Evolutionary conservation across 1,139 yeast genomes (phyloP).

Genomic region (Geotrichum klebahnii): DNA sequence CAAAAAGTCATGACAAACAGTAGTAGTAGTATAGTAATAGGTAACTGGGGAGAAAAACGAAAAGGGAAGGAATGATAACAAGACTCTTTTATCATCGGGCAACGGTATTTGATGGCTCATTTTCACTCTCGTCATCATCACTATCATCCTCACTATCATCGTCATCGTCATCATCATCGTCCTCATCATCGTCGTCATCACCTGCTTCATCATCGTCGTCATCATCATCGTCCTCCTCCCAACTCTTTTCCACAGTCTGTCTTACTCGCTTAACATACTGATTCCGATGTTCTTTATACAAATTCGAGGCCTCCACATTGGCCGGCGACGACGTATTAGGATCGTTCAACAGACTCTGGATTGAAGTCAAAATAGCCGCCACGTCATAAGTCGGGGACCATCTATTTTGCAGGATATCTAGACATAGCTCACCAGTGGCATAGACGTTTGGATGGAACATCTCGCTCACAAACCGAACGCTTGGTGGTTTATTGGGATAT

Average conservation of each 20-base stretch:
- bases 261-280: slow-evolving; percentile 89
- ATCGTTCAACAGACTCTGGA: slow-evolving; percentile 76
- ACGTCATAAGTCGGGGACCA: slow-evolving; percentile 99
- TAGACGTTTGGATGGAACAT: slow-evolving; percentile 99
- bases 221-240: slow-evolving; percentile 31
- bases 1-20: too few species aligned
- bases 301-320: slow-evolving; percentile 94
- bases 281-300: slow-evolving; percentile 89
- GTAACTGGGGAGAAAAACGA: too few species aligned
- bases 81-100: too few species aligned
- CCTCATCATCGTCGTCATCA: slow-evolving; percentile 21
- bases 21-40: too few species aligned
- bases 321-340: slow-evolving; percentile 98
- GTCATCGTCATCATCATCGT: slow-evolving; percentile 19
- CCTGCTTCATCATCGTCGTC: slow-evolving; percentile 21
- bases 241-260: slow-evolving; percentile 74
- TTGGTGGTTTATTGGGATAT: slow-evolving; percentile 95
- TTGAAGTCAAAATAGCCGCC: slow-evolving; percentile 88
- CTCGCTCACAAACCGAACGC: slow-evolving; percentile 81
- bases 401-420: slow-evolving; percentile 91
- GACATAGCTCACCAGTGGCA: slow-evolving; percentile 90
- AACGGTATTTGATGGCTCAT: not conserved
- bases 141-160: too few species aligned
- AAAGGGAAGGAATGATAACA: too few species aligned
- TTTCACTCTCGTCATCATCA: slow-evolving; percentile 12